Conservation (phyloP, 176 grass and related monocot genomes). For the Oropetium thomaeum region DNA sequence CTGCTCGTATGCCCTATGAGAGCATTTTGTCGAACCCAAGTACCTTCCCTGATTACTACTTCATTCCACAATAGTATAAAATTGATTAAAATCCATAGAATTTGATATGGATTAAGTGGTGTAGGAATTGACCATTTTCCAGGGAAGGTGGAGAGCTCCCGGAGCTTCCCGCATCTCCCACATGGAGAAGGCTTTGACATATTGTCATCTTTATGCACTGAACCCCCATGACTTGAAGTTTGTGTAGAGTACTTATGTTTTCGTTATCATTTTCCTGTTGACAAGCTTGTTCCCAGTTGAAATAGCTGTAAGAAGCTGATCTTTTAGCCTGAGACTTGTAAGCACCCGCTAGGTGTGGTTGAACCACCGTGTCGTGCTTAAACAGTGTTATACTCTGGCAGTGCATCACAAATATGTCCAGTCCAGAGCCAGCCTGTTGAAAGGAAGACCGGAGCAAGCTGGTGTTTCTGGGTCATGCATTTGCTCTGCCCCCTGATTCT, state of each 20-base stretch:
- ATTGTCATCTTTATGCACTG: slow-evolving; percentile 35
- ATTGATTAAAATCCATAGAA: neutral
- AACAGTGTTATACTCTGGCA: too few species aligned
- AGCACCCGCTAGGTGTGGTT: neutral
- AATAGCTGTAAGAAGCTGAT: slow-evolving; percentile 34
- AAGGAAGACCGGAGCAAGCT: neutral
- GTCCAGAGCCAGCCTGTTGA: neutral
- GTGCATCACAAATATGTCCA: neutral
- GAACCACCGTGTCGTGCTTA: neutral
- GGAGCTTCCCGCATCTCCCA: slow-evolving; percentile 47
- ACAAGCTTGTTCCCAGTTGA: slow-evolving; percentile 20
- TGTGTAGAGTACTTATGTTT: neutral
- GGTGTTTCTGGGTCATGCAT: too few species aligned
- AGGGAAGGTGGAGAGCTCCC: slow-evolving; percentile 56
- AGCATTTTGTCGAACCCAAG: slow-evolving; percentile 66
- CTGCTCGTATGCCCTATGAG: slow-evolving; percentile 63
- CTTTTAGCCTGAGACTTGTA: neutral
- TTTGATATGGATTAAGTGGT: slow-evolving; percentile 10
- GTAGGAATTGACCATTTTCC: slow-evolving; percentile 69
- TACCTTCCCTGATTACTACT: slow-evolving; percentile 18
- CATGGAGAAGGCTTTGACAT: slow-evolving; percentile 66
- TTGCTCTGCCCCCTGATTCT: too few species aligned
- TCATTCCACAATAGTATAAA: neutral
- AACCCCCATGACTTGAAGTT: neutral
- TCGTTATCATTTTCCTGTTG: slow-evolving; percentile 13